Percentiles rank a stretch among this genome's conserved stretches.
Conservation (phyloP, 345 rosid genomes). For the Rubroshorea leprosula region DNA sequence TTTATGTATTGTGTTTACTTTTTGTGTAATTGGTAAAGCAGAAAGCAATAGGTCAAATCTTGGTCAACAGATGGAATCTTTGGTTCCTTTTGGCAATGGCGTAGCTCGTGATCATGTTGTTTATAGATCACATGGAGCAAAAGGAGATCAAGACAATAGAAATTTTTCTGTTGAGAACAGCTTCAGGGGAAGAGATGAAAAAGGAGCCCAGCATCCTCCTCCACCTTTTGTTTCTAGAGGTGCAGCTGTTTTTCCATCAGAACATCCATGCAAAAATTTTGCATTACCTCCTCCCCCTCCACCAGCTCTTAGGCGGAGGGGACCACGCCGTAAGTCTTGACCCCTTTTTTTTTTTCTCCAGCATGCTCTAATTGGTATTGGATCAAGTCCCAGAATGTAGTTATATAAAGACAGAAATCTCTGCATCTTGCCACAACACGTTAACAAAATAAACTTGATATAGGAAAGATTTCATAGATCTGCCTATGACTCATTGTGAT, state of each 20-base stretch:
- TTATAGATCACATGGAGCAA: slow-evolving; percentile 14
- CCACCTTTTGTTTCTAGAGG: slow-evolving; percentile 10
- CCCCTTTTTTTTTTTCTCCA: slow-evolving; percentile 6
- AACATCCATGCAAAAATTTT: slow-evolving; percentile 65
- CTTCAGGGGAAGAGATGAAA: slow-evolving; percentile 25
- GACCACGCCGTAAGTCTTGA: slow-evolving; percentile 62
- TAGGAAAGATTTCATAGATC: no score
- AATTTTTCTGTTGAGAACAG: slow-evolving; percentile 23
- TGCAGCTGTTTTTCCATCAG: slow-evolving; percentile 7
- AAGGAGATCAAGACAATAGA: slow-evolving; percentile 13
- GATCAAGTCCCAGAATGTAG: neutral
- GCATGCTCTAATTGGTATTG: neutral
- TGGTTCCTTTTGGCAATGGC: slow-evolving; percentile 22
- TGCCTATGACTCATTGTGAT: no score
- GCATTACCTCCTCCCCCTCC: slow-evolving; percentile 89
- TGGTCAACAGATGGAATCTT: slow-evolving; percentile 26
- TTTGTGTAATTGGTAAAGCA: slow-evolving; percentile 21
- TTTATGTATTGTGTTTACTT: slow-evolving; percentile 8
- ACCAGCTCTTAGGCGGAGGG: slow-evolving; percentile 48
- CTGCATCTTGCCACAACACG: neutral
- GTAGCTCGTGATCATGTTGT: slow-evolving; percentile 17
- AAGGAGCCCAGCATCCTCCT: slow-evolving; percentile 28
- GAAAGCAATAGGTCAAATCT: slow-evolving; percentile 39
- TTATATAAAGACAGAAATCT: neutral
- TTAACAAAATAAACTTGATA: no score